phyloP scores from a whole-genome alignment of 2,329 filamentous ascomycete species.

The Aureobasidium namibiae region DNA sequence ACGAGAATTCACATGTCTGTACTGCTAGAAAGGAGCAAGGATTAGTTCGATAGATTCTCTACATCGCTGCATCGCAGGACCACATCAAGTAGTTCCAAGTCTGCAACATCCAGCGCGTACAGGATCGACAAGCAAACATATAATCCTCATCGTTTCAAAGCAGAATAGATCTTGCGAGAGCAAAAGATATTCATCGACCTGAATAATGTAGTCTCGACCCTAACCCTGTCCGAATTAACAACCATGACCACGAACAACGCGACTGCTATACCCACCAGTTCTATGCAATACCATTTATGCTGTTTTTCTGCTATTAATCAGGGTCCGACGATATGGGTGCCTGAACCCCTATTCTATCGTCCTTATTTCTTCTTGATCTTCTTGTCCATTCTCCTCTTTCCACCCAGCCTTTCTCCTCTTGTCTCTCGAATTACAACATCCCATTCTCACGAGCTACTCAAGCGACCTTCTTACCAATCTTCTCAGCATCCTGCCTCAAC shows the following conservation, averaged over 20 bases:
- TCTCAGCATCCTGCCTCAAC: slow-evolving; percentile 36
- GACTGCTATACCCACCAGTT: not conserved
- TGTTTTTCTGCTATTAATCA: not conserved
- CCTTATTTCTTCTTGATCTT: not conserved
- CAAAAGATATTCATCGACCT: not conserved
- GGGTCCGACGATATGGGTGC: not conserved
- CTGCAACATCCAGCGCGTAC: not conserved
- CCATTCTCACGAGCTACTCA: too few relatives aligned
- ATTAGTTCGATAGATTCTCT: not conserved
- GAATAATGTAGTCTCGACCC: not conserved
- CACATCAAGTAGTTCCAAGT: not conserved
- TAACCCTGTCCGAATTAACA: not conserved
- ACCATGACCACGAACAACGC: not conserved
- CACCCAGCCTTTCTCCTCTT: not conserved
- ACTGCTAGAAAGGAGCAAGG: not conserved
- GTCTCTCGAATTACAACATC: too few relatives aligned
- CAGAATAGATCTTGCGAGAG: not conserved
- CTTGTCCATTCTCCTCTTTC: not conserved
- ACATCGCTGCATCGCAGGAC: not conserved
- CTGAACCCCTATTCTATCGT: not conserved
- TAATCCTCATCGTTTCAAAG: not conserved
- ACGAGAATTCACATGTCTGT: not conserved
- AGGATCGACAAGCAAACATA: too few relatives aligned
- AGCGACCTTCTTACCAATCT: slow-evolving; percentile 1
- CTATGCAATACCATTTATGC: not conserved